Evolutionary conservation across 2,329 filamentous ascomycete genomes (phyloP), one percentile per base, ranked within the genome.

Genomic region (Colletotrichum australisinense): DNA sequence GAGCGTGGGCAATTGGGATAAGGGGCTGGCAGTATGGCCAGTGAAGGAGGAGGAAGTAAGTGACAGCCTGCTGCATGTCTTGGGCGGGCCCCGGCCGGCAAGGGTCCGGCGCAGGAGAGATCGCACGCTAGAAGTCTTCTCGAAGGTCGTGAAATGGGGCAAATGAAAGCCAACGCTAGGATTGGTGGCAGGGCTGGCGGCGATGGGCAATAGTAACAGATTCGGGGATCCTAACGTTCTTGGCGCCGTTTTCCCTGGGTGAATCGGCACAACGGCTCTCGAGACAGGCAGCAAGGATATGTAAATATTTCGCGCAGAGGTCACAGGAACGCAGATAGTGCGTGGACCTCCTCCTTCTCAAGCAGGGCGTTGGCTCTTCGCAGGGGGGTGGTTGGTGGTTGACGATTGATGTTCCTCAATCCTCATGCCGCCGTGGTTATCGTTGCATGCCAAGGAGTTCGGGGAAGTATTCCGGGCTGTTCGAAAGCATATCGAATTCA

Each of bases 41-140:
- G 19, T 55, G n/a, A 26, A 55, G 26, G 19, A 55, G 26, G 19
- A 22, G 24, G 30, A 52, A 19, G 24, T 19, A 52, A 35, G 26
- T 49, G 57, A 42, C 12, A 32, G n/a, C 19, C 19, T 65, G 59
- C 52, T 65, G 67, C 52, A 57, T 42, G 59, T 69, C 52, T 64
- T 64, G 67, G 32, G 19, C 55, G 38, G 56, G 56, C 24, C 9
- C 28, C 6, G 26, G 56, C 24, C 26, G 28, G 55, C 19, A 24
- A 24, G 64, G 52, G 26, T 30, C 26, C 32, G 19, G 38, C 30
- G 53, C 38, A 67, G 63, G 55, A 46, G 68, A 46, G 68, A 70
- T 46, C 68, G 53, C 63, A 30, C 67, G 62, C 68, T 70, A 70
- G 55, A 32, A 65, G 22, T 9, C 68, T 70, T 70, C 63, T 70